A percentile compares a stretch with the other conserved stretches of the same genome.
These are phyloP conservation scores for Rhodotorula sphaerocarpa DNA, from an alignment of 768 basidiomycete genomes.

Conservation along the genomic window DNA sequence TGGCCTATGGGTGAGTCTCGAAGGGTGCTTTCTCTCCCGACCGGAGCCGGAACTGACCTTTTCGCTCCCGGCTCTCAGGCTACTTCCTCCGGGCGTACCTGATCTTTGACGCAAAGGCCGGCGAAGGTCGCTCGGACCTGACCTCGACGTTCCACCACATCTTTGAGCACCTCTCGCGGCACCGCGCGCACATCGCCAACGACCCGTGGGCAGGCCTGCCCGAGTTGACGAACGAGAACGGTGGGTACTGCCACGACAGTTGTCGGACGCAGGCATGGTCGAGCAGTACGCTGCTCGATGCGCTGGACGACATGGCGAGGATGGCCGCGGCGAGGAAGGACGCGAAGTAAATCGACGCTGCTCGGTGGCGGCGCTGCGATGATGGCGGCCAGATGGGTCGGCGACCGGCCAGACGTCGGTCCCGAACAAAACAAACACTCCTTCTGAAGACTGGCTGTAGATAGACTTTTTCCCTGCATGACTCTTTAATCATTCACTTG, in stretches of 20 bases:
- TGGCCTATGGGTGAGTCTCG: slow-evolving; percentile 21
- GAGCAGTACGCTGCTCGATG: slow-evolving; percentile 39
- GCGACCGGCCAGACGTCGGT: too few species aligned
- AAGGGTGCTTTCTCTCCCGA: slow-evolving; percentile 93
- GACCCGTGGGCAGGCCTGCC: slow-evolving; percentile 92
- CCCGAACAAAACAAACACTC: too few species aligned
- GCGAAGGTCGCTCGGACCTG: slow-evolving; percentile 58
- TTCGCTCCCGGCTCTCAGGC: slow-evolving; percentile 49
- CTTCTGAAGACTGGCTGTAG: too few species aligned
- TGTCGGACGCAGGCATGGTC: slow-evolving; percentile 96
- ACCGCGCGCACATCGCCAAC: slow-evolving; percentile 63
- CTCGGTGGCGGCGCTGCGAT: too few species aligned
- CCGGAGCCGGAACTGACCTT: neutral
- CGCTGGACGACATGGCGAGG: slow-evolving; percentile 28
- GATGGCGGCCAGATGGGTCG: too few species aligned
- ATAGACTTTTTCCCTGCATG: too few species aligned
- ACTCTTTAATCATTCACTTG: too few species aligned
- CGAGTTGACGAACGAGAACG: slow-evolving; percentile 76
- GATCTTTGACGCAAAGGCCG: slow-evolving; percentile 67
- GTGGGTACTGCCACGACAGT: slow-evolving; percentile 72
- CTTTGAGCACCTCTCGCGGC: slow-evolving; percentile 60
- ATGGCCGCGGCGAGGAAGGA: neutral
- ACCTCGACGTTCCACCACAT: slow-evolving; percentile 69
- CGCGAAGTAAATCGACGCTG: neutral
- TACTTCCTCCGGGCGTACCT: slow-evolving; percentile 92